A percentile compares a stretch with the other conserved stretches of the same genome.
phyloP scores from a whole-genome alignment of 345 rosid species.

The Mangifera indica region DNA sequence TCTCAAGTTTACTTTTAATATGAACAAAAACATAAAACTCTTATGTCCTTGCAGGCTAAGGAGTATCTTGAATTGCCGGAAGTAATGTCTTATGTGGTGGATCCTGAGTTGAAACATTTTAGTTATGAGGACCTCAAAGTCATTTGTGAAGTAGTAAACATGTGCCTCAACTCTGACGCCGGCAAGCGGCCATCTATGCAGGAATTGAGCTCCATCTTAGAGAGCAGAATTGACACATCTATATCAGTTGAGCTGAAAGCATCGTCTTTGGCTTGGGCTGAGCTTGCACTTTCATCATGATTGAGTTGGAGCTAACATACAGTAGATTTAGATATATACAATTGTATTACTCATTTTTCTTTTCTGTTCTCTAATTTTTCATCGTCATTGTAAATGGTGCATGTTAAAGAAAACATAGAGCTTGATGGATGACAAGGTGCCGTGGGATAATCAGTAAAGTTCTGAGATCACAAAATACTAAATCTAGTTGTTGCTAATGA shows the following conservation, averaged over 20 bases:
- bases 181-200: constrained; percentile 57
- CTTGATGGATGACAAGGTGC: constrained; percentile 30
- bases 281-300: constrained; percentile 81
- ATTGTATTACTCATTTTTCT: constrained; percentile 11
- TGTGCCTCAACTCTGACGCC: constrained; percentile 62
- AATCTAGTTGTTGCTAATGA: constrained; percentile 4
- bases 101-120: constrained; percentile 86
- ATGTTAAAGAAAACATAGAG: constrained; percentile 30
- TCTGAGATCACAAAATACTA: constrained; percentile 23
- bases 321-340: constrained; percentile 39
- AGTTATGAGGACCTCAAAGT: constrained; percentile 67
- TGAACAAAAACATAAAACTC: neutral
- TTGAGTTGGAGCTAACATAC: constrained; percentile 38
- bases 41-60: constrained; percentile 64
- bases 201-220: constrained; percentile 59
- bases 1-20: neutral
- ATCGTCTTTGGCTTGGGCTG: constrained; percentile 96
- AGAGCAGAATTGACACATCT: constrained; percentile 71
- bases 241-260: constrained; percentile 70
- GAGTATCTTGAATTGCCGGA: constrained; percentile 77
- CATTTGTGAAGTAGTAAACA: constrained; percentile 71
- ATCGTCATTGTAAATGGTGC: constrained; percentile 43
- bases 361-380: neutral
- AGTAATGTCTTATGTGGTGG: constrained; percentile 71
- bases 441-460: constrained; percentile 27